phyloP scores from a whole-genome alignment of 148 eudicot genomes.

The Chenopodium formosanum region DNA sequence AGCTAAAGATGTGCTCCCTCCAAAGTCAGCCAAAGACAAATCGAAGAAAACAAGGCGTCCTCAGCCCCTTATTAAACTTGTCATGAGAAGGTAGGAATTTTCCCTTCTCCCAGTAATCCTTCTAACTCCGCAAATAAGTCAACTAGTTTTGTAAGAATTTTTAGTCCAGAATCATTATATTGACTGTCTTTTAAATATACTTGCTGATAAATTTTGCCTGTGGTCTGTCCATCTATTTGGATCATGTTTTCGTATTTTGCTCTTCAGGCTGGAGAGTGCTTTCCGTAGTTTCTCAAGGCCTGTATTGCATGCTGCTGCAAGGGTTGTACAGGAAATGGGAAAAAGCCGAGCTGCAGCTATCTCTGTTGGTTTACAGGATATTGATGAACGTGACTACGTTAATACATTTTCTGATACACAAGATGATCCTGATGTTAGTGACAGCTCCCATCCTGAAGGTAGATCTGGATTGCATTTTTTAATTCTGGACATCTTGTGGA shows the following conservation, averaged over 20 bases:
- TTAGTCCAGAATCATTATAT: background rate
- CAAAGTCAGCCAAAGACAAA: conserved; percentile 77
- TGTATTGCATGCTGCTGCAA: conserved; percentile 89
- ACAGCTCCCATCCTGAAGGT: conserved; percentile 80
- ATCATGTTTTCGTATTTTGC: conserved; percentile 14
- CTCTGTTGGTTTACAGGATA: conserved; percentile 83
- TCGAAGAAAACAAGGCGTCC: conserved; percentile 80
- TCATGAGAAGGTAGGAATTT: conserved; percentile 78
- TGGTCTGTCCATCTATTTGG: background rate
- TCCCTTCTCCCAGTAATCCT: background rate
- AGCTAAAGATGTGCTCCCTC: conserved; percentile 52
- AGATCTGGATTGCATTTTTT: conserved; percentile 12
- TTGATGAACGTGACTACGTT: conserved; percentile 88
- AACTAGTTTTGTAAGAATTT: background rate
- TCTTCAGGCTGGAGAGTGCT: conserved; percentile 84
- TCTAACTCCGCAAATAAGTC: background rate
- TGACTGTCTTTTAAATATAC: background rate
- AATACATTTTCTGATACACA: conserved; percentile 57
- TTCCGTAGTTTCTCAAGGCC: conserved; percentile 95
- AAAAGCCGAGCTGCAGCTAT: conserved; percentile 99
- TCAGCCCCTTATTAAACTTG: conserved; percentile 93
- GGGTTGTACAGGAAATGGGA: conserved; percentile 99
- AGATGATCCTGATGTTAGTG: conserved; percentile 70
- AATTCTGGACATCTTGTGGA: conserved; percentile 5
- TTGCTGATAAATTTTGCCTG: background rate